These are phyloP conservation scores for Coniochaeta hoffmannii DNA, from an alignment of 2,329 filamentous ascomycete species.

Conservation along the genomic window DNA sequence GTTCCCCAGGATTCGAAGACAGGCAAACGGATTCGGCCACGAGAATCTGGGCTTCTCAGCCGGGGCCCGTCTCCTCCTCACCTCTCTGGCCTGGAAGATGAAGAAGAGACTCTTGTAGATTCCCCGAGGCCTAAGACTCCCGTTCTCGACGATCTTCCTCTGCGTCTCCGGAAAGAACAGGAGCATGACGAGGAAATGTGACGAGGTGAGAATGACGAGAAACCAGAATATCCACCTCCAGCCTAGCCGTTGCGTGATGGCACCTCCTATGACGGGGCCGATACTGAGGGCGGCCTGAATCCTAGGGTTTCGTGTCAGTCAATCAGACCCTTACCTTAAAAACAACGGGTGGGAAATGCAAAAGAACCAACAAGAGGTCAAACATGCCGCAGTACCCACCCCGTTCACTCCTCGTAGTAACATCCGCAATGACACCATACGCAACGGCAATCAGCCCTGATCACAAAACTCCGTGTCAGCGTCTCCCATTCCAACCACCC, in stretches of 20 bases:
- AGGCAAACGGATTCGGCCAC: not conserved
- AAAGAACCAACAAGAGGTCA: not conserved
- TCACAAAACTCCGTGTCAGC: not conserved
- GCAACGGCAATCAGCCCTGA: not conserved
- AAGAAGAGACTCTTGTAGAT: slow-evolving; percentile 1
- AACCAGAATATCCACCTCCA: slow-evolving; percentile 49
- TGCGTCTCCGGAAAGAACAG: slow-evolving; percentile 38
- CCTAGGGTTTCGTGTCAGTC: not conserved
- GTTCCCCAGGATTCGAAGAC: not conserved
- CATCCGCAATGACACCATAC: not conserved
- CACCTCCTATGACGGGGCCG: not conserved
- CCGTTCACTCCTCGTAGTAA: not conserved
- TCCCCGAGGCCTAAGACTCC: slow-evolving; percentile 9
- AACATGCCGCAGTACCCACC: not conserved
- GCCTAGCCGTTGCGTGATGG: slow-evolving; percentile 21
- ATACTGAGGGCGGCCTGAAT: not conserved
- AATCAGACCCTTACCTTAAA: not conserved
- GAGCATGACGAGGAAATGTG: slow-evolving; percentile 27
- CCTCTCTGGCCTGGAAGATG: not conserved
- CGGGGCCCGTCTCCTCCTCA: not conserved
- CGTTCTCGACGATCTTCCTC: slow-evolving; percentile 35
- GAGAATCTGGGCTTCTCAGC: not conserved
- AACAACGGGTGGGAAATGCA: not conserved
- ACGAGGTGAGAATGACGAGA: slow-evolving; percentile 28
- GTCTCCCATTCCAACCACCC: not conserved